Percentiles rank a stretch among this genome's conserved stretches.
These are phyloP conservation scores for Aquanectria penicillioides DNA, from an alignment of 2,329 filamentous ascomycete species.

Conservation along the genomic window DNA sequence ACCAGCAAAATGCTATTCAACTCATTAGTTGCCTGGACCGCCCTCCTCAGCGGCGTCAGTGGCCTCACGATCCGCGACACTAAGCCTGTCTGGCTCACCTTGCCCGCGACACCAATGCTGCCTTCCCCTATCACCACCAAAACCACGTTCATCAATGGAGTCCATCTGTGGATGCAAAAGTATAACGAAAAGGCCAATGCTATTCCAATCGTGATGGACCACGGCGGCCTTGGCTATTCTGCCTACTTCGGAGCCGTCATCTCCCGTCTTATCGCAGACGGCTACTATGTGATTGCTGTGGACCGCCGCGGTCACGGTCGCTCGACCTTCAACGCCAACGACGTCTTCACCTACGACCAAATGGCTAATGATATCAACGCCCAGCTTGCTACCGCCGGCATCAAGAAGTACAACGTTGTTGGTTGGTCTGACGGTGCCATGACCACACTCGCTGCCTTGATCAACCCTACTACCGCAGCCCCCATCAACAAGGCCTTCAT, in stretches of 20 bases:
- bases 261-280: conserved; percentile 43
- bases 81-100: conserved; percentile 45
- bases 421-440: conserved; percentile 55
- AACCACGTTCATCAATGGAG: conserved; percentile 47
- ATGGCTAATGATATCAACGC: conserved; percentile 50
- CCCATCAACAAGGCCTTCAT: conserved; percentile 53
- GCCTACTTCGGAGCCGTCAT: conserved; percentile 54
- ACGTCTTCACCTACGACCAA: conserved; percentile 51
- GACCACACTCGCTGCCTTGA: conserved; percentile 49
- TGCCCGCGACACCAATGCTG: conserved; percentile 51
- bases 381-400: conserved; percentile 43
- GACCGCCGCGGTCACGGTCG: conserved; percentile 55
- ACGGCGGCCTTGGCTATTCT: conserved; percentile 54
- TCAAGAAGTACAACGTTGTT: conserved; percentile 47
- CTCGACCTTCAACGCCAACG: conserved; percentile 47
- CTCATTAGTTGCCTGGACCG: background rate
- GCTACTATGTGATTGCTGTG: conserved; percentile 51
- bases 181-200: conserved; percentile 49
- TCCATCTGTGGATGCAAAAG: conserved; percentile 53
- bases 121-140: conserved; percentile 46
- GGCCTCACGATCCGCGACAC: conserved; percentile 38
- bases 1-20: background rate
- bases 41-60: conserved; percentile 9
- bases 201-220: conserved; percentile 50
- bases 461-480: conserved; percentile 43